Conservation (phyloP, 129 eudicot species). For the Gnaphalium uliginosum region DNA sequence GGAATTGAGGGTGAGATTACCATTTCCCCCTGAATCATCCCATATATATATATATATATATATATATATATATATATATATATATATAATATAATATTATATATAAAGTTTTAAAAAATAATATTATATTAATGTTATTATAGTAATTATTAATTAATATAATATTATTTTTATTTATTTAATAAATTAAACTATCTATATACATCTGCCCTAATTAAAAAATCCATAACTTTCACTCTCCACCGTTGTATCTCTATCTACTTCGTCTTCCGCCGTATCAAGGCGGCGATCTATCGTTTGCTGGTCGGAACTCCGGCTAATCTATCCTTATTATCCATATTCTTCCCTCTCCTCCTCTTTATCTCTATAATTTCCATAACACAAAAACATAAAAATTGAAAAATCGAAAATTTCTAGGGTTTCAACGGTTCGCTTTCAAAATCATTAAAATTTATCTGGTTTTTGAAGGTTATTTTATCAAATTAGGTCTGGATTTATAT, state of each 20-base stretch:
- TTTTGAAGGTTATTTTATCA: conserved; percentile 19
- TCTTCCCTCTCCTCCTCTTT: conserved; percentile 65
- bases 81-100: too few relatives aligned
- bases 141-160: neutral
- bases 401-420: conserved; percentile 19
- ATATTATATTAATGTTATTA: too few relatives aligned
- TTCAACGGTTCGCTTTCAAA: conserved; percentile 2
- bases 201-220: neutral
- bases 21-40: too few relatives aligned
- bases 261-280: conserved; percentile 35
- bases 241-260: conserved; percentile 8
- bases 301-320: conserved; percentile 53
- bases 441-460: neutral
- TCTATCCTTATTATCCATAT: conserved; percentile 29
- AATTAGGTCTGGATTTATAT: neutral
- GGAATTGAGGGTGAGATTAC: too few relatives aligned
- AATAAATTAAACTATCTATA: neutral
- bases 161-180: neutral
- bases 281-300: conserved; percentile 34
- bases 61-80: too few relatives aligned
- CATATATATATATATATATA: too few relatives aligned
- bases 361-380: conserved; percentile 2
- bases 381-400: conserved; percentile 29
- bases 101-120: too few relatives aligned
- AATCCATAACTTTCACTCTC: neutral